Evolutionary conservation across 1,284 basidiomycete genomes (phyloP), one percentile per base, ranked within the genome.

Genomic region (Apiotrichum gamsii): DNA sequence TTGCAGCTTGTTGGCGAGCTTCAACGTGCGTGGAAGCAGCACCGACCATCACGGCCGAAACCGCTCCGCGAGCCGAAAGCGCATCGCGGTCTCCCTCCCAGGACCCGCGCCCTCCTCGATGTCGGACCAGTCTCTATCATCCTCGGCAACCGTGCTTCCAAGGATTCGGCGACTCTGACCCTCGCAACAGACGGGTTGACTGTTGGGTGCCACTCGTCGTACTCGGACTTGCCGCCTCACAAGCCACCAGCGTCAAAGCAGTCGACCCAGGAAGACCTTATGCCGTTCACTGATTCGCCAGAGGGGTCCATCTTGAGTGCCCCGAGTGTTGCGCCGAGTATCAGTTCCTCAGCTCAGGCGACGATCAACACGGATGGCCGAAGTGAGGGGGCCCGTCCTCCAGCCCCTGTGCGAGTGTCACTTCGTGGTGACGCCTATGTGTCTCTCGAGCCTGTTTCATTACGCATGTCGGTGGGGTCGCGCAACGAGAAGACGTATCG

Each of bases 201-300:
- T 21, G 10, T 64, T 9, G 43, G 43, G 2, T 37, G 38, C 19
- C 29, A 45, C 14, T 44, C 48, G 11, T 15, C 18, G 20, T 49
- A 38, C 30, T 30, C 15, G n/a, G 36, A 45, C 23, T 10, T 45
- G 16, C 14, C 13, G 21, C 36, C 33, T 93, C 33, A 1, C 11
- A 35, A 11, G 20, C 33, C 8, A 13, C 13, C 10, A 35, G 33
- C 19, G 8, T 35, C 33, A 18, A 28, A 28, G 25, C 8, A 6
- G 8, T 6, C 6, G 8, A 11, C 6, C 25, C 6, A 6, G 8
- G 25, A 28, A 11, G 11, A 28, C 25, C 25, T 28, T 11, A 28
- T 28, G 25, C n/a, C n/a, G n/a, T 28, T 28, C 25, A 28, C 25
- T 6, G 25, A 28, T 6, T 28, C 25, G 11, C 25, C 25, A 6